Conservation (phyloP, 495 filamentous ascomycete species). For the Penicillium maclennaniae region DNA sequence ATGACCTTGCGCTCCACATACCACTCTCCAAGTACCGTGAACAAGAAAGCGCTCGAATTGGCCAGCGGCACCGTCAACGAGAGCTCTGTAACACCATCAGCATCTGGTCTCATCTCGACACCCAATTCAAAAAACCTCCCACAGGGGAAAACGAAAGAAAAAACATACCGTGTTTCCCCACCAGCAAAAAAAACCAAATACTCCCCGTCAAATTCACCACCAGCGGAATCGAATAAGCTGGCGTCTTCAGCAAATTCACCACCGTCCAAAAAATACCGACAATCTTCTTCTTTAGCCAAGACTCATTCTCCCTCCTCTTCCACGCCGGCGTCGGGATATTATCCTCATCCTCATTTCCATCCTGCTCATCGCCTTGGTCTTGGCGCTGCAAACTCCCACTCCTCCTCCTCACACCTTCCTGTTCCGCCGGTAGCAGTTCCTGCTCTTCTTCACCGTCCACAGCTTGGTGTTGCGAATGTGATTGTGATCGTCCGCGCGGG, state of each 20-base stretch:
- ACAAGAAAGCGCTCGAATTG: conserved; percentile 90
- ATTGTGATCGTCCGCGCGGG: conserved; percentile 13
- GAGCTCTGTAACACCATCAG: conserved; percentile 55
- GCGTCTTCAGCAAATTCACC: conserved; percentile 71
- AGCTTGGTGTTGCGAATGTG: conserved; percentile 1
- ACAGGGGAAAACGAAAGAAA: conserved; percentile 10
- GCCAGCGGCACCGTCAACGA: conserved; percentile 92
- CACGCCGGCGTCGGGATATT: conserved; percentile 23
- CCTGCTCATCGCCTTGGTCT: neutral
- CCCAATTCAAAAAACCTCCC: conserved; percentile 1
- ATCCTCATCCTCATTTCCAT: conserved; percentile 19
- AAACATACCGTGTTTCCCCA: conserved; percentile 81
- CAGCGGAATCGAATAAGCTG: conserved; percentile 79
- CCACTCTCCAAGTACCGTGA: conserved; percentile 94
- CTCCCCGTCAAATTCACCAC: conserved; percentile 90
- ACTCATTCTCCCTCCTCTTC: conserved; percentile 19
- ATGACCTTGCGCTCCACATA: conserved; percentile 90
- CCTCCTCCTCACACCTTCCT: conserved; percentile 14
- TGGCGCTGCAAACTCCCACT: conserved; percentile 14
- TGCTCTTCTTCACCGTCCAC: conserved; percentile 13
- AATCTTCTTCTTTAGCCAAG: conserved; percentile 52
- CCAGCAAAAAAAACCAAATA: conserved; percentile 94
- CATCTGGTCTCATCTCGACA: neutral
- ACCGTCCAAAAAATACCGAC: conserved; percentile 65
- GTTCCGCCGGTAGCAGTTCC: conserved; percentile 18